Evolutionary conservation across 148 eudicot species (phyloP).

Genomic region (Fagopyrum tataricum): DNA sequence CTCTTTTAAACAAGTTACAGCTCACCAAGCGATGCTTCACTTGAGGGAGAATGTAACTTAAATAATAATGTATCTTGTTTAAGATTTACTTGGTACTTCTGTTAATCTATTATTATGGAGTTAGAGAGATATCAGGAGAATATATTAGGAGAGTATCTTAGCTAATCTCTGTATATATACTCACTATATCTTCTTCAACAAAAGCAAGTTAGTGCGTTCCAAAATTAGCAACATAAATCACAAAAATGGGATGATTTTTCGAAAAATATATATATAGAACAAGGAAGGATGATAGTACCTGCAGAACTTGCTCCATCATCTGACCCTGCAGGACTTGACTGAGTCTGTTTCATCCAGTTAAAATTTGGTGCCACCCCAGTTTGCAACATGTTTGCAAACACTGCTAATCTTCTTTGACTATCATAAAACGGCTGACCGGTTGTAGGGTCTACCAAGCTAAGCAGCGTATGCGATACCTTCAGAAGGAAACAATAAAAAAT

Average conservation of each 20-base stretch:
- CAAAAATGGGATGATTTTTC: not conserved
- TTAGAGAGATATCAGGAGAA: too few species aligned
- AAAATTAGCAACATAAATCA: slow-evolving; percentile 5
- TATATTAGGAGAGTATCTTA: too few species aligned
- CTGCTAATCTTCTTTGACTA: slow-evolving; percentile 54
- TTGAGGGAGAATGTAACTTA: too few species aligned
- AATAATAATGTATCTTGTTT: too few species aligned
- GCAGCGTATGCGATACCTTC: slow-evolving; percentile 92
- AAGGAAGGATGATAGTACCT: slow-evolving; percentile 34
- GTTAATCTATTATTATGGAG: too few species aligned
- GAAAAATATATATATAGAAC: not conserved
- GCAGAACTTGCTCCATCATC: slow-evolving; percentile 29
- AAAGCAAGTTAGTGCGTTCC: not conserved
- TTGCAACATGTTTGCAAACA: slow-evolving; percentile 76
- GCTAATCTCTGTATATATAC: too few species aligned
- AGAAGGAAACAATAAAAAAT: slow-evolving; percentile 12
- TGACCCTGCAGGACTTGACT: slow-evolving; percentile 19
- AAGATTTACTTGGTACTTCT: too few species aligned
- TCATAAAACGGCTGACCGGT: slow-evolving; percentile 58
- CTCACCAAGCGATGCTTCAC: too few species aligned
- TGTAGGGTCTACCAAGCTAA: slow-evolving; percentile 64
- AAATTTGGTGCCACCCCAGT: slow-evolving; percentile 68
- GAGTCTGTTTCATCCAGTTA: slow-evolving; percentile 37
- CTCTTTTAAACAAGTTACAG: too few species aligned
- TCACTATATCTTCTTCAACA: too few species aligned